These are phyloP conservation scores for Porphyrellus cyaneotinctus DNA, from an alignment of 768 basidiomycete species.

Conservation along the genomic window DNA sequence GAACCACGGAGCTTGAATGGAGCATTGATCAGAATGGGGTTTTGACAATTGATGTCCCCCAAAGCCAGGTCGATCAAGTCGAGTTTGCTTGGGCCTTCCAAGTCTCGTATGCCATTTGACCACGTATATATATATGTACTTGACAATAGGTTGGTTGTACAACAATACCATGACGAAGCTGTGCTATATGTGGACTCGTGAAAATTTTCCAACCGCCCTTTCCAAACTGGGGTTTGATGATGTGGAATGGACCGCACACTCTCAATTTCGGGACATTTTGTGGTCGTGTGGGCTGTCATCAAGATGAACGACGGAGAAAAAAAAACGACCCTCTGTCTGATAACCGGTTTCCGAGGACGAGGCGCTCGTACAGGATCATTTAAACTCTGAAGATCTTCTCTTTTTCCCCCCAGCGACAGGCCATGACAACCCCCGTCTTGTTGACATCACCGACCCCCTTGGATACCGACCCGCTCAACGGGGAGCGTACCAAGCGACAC, in stretches of 20 bases:
- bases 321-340: not conserved
- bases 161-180: not conserved
- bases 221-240: conserved; percentile 1
- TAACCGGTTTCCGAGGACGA: not conserved
- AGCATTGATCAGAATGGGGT: conserved; percentile 26
- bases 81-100: conserved; percentile 42
- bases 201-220: not conserved
- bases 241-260: not conserved
- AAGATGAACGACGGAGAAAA: not conserved
- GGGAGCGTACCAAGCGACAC: conserved; percentile 3
- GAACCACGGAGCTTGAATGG: conserved; percentile 28
- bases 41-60: conserved; percentile 30
- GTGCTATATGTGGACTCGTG: not conserved
- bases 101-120: conserved; percentile 29
- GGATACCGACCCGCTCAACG: not conserved
- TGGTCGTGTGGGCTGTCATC: conserved; percentile 4
- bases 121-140: too few relatives aligned
- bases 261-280: conserved; percentile 6
- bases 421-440: conserved; percentile 12
- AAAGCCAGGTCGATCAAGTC: conserved; percentile 21
- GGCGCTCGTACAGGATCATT: not conserved
- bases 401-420: too few relatives aligned
- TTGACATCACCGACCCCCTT: not conserved
- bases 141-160: not conserved
- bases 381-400: too few relatives aligned